Base-by-base conservation (phyloP, 306 rosid species). In the Clitoria ternatea region DNA sequence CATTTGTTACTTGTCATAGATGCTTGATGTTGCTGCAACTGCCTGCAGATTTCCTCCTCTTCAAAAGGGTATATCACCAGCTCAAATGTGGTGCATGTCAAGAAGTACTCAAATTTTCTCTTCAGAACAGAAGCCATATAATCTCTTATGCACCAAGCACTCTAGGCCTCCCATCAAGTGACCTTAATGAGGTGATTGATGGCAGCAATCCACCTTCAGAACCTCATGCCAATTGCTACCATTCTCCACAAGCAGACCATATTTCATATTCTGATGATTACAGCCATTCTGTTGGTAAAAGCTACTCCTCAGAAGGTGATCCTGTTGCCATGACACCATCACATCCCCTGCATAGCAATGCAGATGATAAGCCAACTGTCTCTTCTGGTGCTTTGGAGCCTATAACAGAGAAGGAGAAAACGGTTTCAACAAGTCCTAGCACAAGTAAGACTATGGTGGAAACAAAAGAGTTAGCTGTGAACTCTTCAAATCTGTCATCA, bases 11-110 rank as follows among this genome's bases (percentile, higher is more conserved):
- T 73, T 95, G 99, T 81, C 81, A 85, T 57, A 82, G 82, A 33
- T 95, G 99, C 87, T 81, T 43, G 20, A 77, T 47, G 32, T 77
- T 84, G 12, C 81, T 95, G 69, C 97, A 84, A 79, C 59, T 95
- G 20, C 99, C 99, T 14, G 88, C 88, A 18, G 97, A 91, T 75
- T 91, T 95, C 78, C 92, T 91, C 61, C 85, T 85, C 54, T 85
- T 85, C 30, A 89, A 86, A 73, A 85, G 85, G 85, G 89, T 73
- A 52, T 65, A 61, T 59, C 92, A 87, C 75, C 79, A 66, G 56
- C 86, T 95, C 56, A 84, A 79, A 64, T 95, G 99, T 15, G 96
- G 97, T 57, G 79, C 87, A 43, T 95, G 99, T 82, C 90, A 80
- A 19, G 84, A 89, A 83, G 85, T 89, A 32, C 96, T 95, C 29